phyloP scores from a whole-genome alignment of 2,329 filamentous ascomycete species.

The Fusarium illudens region DNA sequence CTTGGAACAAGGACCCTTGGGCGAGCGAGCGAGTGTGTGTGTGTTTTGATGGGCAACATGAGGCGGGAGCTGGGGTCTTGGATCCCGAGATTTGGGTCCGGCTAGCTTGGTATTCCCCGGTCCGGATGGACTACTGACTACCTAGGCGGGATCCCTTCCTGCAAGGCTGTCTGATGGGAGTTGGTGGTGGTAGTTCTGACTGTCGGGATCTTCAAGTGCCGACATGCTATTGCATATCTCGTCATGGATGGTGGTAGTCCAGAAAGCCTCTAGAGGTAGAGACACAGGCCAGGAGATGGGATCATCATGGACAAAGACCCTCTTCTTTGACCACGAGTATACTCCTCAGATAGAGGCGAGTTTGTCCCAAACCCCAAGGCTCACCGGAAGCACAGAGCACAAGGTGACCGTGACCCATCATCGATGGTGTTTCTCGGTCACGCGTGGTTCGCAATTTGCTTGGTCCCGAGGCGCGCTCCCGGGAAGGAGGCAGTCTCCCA shows the following conservation, averaged over 20 bases:
- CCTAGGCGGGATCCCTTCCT: background rate
- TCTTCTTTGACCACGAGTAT: background rate
- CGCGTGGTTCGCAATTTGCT: constrained; percentile 37
- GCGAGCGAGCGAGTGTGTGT: constrained; percentile 3
- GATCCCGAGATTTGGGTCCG: constrained; percentile 32
- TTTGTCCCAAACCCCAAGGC: background rate
- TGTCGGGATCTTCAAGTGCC: constrained; percentile 2
- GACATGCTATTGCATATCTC: background rate
- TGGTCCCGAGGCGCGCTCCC: too few species aligned
- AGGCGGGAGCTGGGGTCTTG: constrained; percentile 24
- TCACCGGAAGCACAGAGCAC: constrained; percentile 22
- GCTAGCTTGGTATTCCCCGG: constrained; percentile 9
- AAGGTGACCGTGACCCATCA: constrained; percentile 10
- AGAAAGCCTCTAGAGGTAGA: background rate
- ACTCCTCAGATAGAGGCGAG: background rate
- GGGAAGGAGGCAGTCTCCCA: constrained; percentile 14
- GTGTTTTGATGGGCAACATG: constrained; percentile 2
- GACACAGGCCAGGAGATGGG: background rate
- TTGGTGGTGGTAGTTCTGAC: background rate
- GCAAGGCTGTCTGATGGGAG: constrained; percentile 11
- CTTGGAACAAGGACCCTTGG: constrained; percentile 2
- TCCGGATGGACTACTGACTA: background rate
- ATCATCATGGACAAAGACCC: constrained; percentile 1
- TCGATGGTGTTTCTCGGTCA: constrained; percentile 19
- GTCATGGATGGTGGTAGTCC: background rate